Evolutionary conservation across 2,329 filamentous ascomycete genomes (phyloP).

Genomic region (Aureobasidium musti): DNA sequence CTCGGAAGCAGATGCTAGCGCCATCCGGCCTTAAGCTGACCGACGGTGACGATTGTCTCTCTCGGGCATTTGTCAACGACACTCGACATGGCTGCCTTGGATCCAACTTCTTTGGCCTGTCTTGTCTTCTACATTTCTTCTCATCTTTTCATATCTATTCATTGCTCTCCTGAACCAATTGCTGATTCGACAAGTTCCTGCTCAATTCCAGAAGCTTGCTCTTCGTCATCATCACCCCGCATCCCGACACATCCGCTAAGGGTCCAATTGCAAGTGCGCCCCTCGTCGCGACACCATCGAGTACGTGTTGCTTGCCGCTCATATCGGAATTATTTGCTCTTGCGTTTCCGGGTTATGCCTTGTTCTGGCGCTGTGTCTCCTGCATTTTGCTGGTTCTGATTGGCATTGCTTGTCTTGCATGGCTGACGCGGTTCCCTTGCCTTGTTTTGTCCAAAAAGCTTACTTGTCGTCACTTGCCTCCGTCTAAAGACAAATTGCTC

Average conservation of each 20-base stretch:
- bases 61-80: background rate
- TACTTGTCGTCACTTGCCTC: slow-evolving; percentile 13
- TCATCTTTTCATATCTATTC: background rate
- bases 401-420: slow-evolving; percentile 14
- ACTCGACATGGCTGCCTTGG: background rate
- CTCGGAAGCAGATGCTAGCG: slow-evolving; percentile 15
- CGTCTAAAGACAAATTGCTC: slow-evolving; percentile 18
- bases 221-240: slow-evolving; percentile 16
- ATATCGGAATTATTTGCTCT: background rate
- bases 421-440: background rate
- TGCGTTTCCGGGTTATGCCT: slow-evolving; percentile 11
- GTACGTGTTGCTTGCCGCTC: slow-evolving; percentile 18
- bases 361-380: background rate
- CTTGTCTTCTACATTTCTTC: background rate
- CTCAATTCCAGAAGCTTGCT: slow-evolving; percentile 3
- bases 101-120: background rate
- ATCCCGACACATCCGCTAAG: background rate
- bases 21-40: background rate
- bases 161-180: background rate
- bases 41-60: slow-evolving; percentile 14
- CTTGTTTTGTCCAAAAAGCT: slow-evolving; percentile 17
- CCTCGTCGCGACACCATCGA: slow-evolving; percentile 9
- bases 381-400: background rate
- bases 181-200: background rate
- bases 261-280: slow-evolving; percentile 10